Base-by-base conservation (phyloP, 2,329 filamentous ascomycete species). In the Aspergillus flavus region DNA sequence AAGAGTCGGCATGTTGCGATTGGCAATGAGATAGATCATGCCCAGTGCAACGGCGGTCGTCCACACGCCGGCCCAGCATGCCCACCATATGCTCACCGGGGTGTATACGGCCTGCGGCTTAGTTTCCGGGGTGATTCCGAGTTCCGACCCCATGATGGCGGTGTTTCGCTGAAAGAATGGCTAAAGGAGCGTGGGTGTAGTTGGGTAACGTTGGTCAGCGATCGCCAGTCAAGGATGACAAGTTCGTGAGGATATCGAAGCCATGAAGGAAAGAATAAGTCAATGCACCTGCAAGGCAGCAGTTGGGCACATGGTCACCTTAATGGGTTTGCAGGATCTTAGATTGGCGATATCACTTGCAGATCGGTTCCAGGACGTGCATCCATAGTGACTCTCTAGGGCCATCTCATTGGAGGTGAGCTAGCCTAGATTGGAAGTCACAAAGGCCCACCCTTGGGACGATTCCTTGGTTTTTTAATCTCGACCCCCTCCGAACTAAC, bases 1-100 rank as follows among this genome's bases (percentile, higher is more conserved):
- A 3, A 81, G 71, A 3, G 74, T 72, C 10, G 77, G 78, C 30
- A 72, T 70, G 34, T 76, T 62, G 34, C 76, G 76, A 56, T 75
- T 69, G 21, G 61, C 55, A 41, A 79, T 66, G 63, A 78, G 72
- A 67, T 73, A 77, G 61, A 65, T 59, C 60, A 73, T 70, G n/a
- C 74, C 76, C 4, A 63, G 59, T 11, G 69, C 67, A 16, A 79
- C 65, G 34, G 73, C 67, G 45, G 68, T 62, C 1, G 77, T 78
- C 77, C 77, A 79, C 30, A 75, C 59, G 14, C 61, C 65, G 26
- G 68, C 70, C 68, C 69, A 75, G 56, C 60, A 60, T 10, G 63
- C 64, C 73, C 73, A 75, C 70, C 71, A 75, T 61, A 73, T 71
- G 53, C 63, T 71, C 7, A 73, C 72, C 1, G 72, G 65, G 12